Evolutionary conservation across 2,329 filamentous ascomycete species (phyloP).

Genomic region (Phaeomoniella chlamydospora): DNA sequence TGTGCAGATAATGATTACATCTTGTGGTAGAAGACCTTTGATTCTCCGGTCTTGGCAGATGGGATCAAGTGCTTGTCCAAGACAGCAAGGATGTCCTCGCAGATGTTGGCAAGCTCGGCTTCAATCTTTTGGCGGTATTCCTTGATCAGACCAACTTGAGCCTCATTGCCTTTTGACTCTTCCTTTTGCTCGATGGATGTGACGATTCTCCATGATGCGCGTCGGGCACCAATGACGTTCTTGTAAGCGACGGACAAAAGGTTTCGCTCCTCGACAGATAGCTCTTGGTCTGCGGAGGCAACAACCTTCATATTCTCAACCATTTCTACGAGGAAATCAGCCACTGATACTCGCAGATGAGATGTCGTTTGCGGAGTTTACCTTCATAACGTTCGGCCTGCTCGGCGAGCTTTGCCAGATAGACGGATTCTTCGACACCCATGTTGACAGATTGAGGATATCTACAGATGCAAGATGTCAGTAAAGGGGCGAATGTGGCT

Average conservation of each 20-base stretch:
- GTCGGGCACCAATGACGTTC: constrained; percentile 93
- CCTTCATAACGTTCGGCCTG: constrained; percentile 99
- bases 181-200: constrained; percentile 99
- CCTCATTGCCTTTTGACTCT: constrained; percentile 94
- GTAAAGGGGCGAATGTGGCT: too few species aligned
- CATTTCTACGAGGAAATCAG: too few species aligned
- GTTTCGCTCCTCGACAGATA: constrained; percentile 91
- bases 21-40: constrained; percentile 99
- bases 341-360: too few species aligned
- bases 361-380: too few species aligned
- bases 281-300: constrained; percentile 69
- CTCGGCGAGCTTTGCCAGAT: constrained; percentile 99
- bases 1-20: constrained; percentile 44
- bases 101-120: constrained; percentile 91
- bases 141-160: constrained; percentile 83
- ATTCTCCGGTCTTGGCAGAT: constrained; percentile 88
- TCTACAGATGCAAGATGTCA: too few species aligned
- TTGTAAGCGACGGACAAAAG: constrained; percentile 97
- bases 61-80: constrained; percentile 89
- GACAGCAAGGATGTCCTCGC: constrained; percentile 91
- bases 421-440: constrained; percentile 99
- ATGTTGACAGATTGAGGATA: constrained; percentile 49
- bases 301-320: constrained; percentile 99
- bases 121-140: constrained; percentile 99
- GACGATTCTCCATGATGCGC: constrained; percentile 96